phyloP scores from a whole-genome alignment of 305 asterid species.

The Solanum hybrid region DNA sequence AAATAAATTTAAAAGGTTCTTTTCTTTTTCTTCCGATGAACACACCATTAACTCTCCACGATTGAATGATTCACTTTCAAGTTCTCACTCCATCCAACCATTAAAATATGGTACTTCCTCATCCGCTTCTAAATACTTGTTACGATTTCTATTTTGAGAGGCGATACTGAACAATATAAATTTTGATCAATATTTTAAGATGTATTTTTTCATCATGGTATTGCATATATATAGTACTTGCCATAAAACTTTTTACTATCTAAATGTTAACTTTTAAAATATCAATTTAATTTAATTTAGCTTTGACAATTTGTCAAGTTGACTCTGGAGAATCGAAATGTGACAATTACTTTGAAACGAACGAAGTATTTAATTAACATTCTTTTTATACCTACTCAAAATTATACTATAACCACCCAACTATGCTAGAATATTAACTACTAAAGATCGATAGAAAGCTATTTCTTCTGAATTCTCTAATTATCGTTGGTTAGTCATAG shows the following conservation, averaged over 20 bases:
- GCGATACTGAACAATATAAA: background rate
- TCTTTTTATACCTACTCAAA: background rate
- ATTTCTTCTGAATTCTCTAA: background rate
- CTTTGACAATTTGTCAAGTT: too few relatives aligned
- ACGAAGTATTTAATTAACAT: too few relatives aligned
- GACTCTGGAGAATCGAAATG: too few relatives aligned
- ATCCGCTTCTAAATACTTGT: background rate
- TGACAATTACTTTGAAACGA: too few relatives aligned
- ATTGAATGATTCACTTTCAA: background rate
- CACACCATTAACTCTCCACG: too few relatives aligned
- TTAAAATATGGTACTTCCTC: background rate
- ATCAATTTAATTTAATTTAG: too few relatives aligned
- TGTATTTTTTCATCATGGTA: background rate
- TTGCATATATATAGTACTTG: background rate
- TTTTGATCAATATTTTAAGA: background rate
- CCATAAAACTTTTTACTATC: background rate
- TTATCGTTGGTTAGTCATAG: background rate
- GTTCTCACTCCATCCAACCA: background rate
- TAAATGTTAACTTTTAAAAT: background rate
- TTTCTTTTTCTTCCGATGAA: too few relatives aligned
- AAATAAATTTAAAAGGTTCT: too few relatives aligned
- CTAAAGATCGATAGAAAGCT: background rate
- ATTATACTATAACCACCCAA: background rate
- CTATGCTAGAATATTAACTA: background rate
- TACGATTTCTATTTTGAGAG: background rate